Evolutionary conservation across 371 early-diverging fungal species (phyloP).

Genomic region (Apophysomyces trapeziformis): DNA sequence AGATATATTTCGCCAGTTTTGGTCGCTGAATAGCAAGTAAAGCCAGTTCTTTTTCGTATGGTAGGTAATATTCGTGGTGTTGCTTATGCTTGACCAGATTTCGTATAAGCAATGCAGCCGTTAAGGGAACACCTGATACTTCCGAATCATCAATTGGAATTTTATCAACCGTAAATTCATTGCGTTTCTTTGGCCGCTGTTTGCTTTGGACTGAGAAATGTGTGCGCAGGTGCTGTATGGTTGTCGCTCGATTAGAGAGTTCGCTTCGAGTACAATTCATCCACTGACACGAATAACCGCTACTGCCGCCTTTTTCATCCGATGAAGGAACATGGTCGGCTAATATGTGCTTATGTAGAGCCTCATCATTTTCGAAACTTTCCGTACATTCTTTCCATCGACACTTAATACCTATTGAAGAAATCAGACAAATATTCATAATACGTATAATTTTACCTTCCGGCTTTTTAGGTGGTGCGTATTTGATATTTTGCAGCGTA

Average conservation of each 20-base stretch:
- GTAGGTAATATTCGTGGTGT: constrained; percentile 59
- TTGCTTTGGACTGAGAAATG: constrained; percentile 48
- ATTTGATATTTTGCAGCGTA: constrained; percentile 33
- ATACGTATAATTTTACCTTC: constrained; percentile 25
- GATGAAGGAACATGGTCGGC: constrained; percentile 39
- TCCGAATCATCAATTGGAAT: constrained; percentile 40
- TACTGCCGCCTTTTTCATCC: constrained; percentile 18
- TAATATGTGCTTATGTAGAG: constrained; percentile 53
- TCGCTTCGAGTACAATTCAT: constrained; percentile 51
- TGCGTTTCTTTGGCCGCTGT: constrained; percentile 23
- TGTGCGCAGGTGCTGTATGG: constrained; percentile 54
- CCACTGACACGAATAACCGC: constrained; percentile 51
- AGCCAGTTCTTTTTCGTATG: constrained; percentile 60
- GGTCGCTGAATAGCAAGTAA: constrained; percentile 41
- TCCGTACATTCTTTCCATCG: constrained; percentile 53
- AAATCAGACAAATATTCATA: not conserved
- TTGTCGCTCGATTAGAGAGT: constrained; percentile 29
- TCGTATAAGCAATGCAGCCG: constrained; percentile 66
- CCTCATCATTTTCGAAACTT: constrained; percentile 34
- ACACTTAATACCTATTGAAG: constrained; percentile 33
- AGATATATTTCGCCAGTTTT: constrained; percentile 34
- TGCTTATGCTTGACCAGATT: constrained; percentile 66
- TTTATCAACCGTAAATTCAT: constrained; percentile 12
- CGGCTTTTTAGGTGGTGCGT: constrained; percentile 32
- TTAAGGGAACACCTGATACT: constrained; percentile 69